phyloP scores from a whole-genome alignment of 2,329 filamentous ascomycete genomes.

The Malbranchea zuffiana region DNA sequence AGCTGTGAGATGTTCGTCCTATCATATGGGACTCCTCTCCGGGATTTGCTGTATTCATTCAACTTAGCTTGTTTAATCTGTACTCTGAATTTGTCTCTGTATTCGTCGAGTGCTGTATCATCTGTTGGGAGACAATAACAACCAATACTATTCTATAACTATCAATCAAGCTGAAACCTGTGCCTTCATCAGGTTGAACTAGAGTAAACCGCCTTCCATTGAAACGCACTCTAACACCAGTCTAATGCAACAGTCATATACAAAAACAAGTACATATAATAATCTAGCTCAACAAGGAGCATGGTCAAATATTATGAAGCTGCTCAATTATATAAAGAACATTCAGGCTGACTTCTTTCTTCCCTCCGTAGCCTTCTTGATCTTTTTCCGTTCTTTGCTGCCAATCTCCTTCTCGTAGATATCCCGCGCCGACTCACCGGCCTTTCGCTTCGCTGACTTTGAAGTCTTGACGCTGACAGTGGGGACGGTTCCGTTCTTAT shows the following conservation, averaged over 20 bases:
- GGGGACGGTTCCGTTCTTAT: slow-evolving; percentile 43
- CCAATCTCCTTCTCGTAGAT: slow-evolving; percentile 36
- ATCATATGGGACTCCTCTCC: no score
- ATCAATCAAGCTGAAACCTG: no score
- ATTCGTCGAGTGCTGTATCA: no score
- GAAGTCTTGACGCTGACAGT: slow-evolving; percentile 69
- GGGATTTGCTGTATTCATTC: no score
- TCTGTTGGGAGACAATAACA: no score
- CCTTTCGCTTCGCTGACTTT: slow-evolving; percentile 63
- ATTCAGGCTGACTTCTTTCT: slow-evolving; percentile 18
- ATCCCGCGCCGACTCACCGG: slow-evolving; percentile 43
- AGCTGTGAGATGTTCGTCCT: slow-evolving; percentile 26
- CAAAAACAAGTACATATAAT: not conserved
- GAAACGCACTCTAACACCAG: no score
- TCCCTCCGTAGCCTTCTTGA: slow-evolving; percentile 36
- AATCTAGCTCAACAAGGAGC: not conserved
- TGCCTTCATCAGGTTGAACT: no score
- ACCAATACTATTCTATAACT: no score
- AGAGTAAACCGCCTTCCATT: no score
- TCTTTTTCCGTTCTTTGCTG: slow-evolving; percentile 35
- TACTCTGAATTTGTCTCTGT: no score
- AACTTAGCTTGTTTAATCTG: no score
- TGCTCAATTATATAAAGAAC: not conserved
- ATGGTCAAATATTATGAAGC: not conserved
- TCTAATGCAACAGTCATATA: slow-evolving; percentile 4